Conservation (phyloP, 2,329 filamentous ascomycete species). For the Neofusicoccum sp. region DNA sequence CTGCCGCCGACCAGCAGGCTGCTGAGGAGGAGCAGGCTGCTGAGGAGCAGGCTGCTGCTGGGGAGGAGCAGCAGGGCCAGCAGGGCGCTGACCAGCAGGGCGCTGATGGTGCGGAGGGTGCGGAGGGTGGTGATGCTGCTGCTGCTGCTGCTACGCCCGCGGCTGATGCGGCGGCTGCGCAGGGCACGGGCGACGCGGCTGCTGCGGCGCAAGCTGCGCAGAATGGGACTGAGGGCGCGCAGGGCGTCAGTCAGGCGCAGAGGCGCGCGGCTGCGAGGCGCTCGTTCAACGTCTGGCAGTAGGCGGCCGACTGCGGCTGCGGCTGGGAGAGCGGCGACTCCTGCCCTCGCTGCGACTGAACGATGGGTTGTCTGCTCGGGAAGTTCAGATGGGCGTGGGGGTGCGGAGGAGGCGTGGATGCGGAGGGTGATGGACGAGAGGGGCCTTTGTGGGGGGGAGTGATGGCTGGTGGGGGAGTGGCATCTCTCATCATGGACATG, state of each 20-base stretch:
- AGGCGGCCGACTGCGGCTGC: neutral
- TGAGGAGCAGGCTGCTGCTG: neutral
- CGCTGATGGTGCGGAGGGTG: neutral
- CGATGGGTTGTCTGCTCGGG: neutral
- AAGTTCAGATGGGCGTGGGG: neutral
- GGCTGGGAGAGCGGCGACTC: too few species aligned
- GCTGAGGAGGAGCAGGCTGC: neutral
- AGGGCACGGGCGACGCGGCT: neutral
- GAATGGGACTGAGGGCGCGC: neutral
- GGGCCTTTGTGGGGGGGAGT: neutral
- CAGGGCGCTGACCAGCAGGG: too few species aligned
- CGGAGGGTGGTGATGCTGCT: neutral
- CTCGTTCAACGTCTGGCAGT: neutral
- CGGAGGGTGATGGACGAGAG: neutral
- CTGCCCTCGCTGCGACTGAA: neutral
- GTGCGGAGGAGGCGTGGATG: neutral
- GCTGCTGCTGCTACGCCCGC: neutral
- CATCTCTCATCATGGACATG: neutral
- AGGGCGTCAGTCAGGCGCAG: too few species aligned
- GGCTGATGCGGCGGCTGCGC: neutral
- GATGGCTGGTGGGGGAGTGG: neutral
- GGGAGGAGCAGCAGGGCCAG: too few species aligned
- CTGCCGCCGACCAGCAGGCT: neutral
- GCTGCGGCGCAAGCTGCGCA: neutral
- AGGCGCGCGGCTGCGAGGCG: slow-evolving; percentile 2